Base-by-base conservation (phyloP, 352 stramenopile genomes). In the Phytophthora nicotianae region DNA sequence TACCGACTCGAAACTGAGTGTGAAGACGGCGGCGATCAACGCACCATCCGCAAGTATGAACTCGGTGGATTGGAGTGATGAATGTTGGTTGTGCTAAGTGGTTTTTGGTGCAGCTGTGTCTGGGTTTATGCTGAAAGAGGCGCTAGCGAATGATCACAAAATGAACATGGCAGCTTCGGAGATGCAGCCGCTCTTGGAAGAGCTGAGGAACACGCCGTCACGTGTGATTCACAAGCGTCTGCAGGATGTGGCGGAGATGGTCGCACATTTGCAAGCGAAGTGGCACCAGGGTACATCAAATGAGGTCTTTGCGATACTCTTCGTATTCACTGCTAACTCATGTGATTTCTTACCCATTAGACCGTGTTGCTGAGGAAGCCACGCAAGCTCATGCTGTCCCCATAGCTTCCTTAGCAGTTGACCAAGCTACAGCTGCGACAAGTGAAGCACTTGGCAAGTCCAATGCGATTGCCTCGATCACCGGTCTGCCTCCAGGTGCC, bases 221-320 rank as follows among this genome's bases (percentile, higher is more conserved):
- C 68, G 72, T 14, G 75, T 93, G 13, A 88, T 91, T 57, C 75
- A 89, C 59, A 91, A 90, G 50, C 79, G 84, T 4, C 56, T 93
- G 21, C 78, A 90, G 29, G 84, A 93, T 68, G 80, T 93, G 2
- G 89, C 84, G 0, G 82, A 90, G 40, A 78, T 91, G 62, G 84
- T 93, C 14, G 62, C 75, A n/a, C 77, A 88, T 41, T 50, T 93
- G 21, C 66, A 88, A 17, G 63, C 58, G 5, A 93, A 93, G 62
- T 93, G 83, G 81, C 66, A 91, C 21, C 76, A 81, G 68, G 83
- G 81, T 90, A 53, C 40, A 48, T 41, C 40, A 24, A 20, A 48
- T 37, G 42, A 11, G 14, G 24, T 17, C 45, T 21, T 27, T 38
- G 14, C 21, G 46, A 37, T 14, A 24, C 4, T 27, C 13, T 29